Evolutionary conservation across 148 eudicot species (phyloP).

Genomic region (Amaranthus cruentus): DNA sequence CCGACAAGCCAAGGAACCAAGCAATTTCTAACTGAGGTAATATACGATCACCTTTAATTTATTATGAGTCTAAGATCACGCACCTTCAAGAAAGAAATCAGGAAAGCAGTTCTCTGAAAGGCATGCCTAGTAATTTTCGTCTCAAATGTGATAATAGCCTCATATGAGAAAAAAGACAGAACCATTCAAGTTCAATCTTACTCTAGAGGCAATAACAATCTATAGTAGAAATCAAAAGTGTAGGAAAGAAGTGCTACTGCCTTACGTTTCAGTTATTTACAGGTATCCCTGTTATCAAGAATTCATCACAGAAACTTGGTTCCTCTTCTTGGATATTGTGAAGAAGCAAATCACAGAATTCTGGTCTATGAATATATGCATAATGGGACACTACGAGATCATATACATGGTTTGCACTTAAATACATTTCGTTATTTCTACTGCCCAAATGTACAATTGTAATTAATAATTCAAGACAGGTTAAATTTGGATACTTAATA

Average conservation of each 20-base stretch:
- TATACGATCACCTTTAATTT: not conserved
- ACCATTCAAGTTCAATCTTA: not conserved
- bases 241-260: not conserved
- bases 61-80: not conserved
- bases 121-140: not conserved
- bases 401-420: slow-evolving; percentile 60
- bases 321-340: slow-evolving; percentile 90
- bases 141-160: not conserved
- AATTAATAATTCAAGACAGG: not conserved
- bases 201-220: not conserved
- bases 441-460: not conserved
- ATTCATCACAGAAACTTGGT: slow-evolving; percentile 96
- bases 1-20: slow-evolving; percentile 81
- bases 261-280: slow-evolving; percentile 20
- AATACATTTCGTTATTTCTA: not conserved
- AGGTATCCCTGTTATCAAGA: slow-evolving; percentile 89
- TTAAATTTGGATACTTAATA: slow-evolving; percentile 1
- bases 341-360: slow-evolving; percentile 85
- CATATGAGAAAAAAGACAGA: not conserved
- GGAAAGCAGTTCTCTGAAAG: not conserved
- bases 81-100: not conserved
- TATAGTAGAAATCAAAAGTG: not conserved
- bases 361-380: slow-evolving; percentile 97
- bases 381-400: slow-evolving; percentile 84
- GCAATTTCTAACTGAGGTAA: slow-evolving; percentile 94